Evolutionary conservation across 2,329 filamentous ascomycete species (phyloP).

Genomic region (Trichoderma lentiforme): DNA sequence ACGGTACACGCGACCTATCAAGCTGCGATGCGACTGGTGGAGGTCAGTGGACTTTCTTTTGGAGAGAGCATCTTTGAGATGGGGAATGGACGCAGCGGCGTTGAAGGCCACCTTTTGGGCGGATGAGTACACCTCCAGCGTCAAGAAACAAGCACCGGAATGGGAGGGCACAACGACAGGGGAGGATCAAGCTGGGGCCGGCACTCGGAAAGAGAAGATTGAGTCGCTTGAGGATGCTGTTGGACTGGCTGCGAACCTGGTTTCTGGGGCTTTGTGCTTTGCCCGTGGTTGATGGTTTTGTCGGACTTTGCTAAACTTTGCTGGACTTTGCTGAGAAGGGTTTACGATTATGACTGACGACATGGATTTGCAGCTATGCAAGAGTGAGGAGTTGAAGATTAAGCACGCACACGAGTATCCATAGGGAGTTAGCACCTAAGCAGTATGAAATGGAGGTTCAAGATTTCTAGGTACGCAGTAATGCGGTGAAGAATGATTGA

Average conservation of each 20-base stretch:
- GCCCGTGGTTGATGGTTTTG: not conserved
- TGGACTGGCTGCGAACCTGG: not conserved
- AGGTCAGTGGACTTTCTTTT: conserved; percentile 18
- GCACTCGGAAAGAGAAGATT: not conserved
- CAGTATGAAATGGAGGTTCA: not conserved
- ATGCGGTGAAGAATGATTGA: not conserved
- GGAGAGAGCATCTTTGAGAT: conserved; percentile 9
- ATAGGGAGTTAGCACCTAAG: conserved; percentile 1
- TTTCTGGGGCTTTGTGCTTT: not conserved
- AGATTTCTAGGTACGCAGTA: not conserved
- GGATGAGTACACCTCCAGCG: not conserved
- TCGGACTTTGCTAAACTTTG: not conserved
- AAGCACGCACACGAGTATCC: not conserved
- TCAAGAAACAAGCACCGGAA: not conserved
- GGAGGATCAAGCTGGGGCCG: not conserved
- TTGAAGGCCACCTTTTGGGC: conserved; percentile 17
- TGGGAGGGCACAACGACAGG: not conserved
- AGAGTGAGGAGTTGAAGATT: not conserved
- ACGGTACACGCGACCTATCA: conserved; percentile 4
- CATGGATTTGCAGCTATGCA: not conserved
- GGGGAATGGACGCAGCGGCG: not conserved
- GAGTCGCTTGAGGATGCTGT: not conserved
- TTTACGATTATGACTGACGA: not conserved
- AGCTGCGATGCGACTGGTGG: conserved; percentile 19
- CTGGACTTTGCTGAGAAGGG: not conserved